phyloP scores from a whole-genome alignment of 129 eudicot species.

The Lactuca saligna region DNA sequence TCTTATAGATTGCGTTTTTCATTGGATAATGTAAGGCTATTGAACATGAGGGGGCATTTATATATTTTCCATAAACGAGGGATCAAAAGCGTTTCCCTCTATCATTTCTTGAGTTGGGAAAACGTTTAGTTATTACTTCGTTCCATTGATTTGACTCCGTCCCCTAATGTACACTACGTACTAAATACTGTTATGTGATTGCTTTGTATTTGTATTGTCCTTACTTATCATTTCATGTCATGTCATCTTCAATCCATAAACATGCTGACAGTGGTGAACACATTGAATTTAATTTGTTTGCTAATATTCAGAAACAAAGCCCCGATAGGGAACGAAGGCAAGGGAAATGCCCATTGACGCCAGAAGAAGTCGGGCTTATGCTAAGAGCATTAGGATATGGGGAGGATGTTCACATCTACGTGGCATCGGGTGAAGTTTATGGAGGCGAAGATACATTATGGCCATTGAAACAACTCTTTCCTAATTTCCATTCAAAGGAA shows the following conservation, averaged over 20 bases:
- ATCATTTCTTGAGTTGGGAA: too few relatives aligned
- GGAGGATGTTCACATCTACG: slow-evolving; percentile 61
- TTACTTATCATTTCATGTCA: neutral
- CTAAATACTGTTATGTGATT: too few relatives aligned
- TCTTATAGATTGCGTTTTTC: neutral
- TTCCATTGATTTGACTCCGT: too few relatives aligned
- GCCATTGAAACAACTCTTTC: slow-evolving; percentile 62
- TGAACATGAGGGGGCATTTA: too few relatives aligned
- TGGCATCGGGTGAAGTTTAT: slow-evolving; percentile 71
- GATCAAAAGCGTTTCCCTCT: too few relatives aligned
- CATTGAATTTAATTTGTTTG: neutral
- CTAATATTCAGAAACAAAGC: slow-evolving; percentile 36
- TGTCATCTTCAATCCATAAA: too few relatives aligned
- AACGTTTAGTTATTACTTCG: too few relatives aligned
- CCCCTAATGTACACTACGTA: too few relatives aligned
- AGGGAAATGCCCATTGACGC: slow-evolving; percentile 69
- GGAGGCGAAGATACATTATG: slow-evolving; percentile 63
- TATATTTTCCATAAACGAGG: too few relatives aligned
- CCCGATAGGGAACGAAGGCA: slow-evolving; percentile 65
- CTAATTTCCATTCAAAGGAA: slow-evolving; percentile 59
- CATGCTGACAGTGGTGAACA: neutral
- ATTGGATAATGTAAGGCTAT: neutral
- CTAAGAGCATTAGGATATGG: slow-evolving; percentile 71
- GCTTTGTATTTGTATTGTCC: neutral
- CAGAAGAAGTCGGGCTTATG: slow-evolving; percentile 77